Conservation (phyloP, 345 rosid species). For the Stellera chamaejasme region DNA sequence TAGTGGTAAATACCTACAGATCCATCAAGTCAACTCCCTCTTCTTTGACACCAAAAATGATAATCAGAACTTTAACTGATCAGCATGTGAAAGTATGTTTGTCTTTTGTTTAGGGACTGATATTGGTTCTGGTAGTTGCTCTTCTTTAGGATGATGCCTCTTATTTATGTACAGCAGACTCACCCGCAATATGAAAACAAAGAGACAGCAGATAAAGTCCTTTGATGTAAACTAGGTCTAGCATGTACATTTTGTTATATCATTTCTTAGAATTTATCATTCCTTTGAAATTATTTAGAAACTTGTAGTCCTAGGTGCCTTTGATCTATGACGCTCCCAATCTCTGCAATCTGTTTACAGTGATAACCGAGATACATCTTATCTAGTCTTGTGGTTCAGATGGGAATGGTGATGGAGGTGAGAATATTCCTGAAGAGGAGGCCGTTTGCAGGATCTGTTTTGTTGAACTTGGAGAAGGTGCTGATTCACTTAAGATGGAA, state of each 20-base stretch:
- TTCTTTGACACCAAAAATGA: not conserved
- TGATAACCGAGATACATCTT: conserved; percentile 50
- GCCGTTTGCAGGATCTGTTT: conserved; percentile 95
- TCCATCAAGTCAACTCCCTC: not conserved
- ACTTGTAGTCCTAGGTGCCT: conserved; percentile 1
- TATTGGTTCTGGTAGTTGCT: too few species aligned
- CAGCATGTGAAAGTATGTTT: too few species aligned
- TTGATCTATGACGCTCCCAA: not conserved
- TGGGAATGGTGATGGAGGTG: conserved; percentile 46
- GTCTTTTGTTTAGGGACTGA: too few species aligned
- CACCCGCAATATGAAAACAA: too few species aligned
- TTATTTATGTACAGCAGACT: too few species aligned
- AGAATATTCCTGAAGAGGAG: conserved; percentile 84
- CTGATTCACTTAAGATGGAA: conserved; percentile 88
- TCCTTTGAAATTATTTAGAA: not conserved
- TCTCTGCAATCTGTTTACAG: conserved; percentile 8
- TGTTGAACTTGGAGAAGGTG: conserved; percentile 76
- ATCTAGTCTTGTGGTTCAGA: conserved; percentile 74
- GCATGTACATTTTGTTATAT: too few species aligned
- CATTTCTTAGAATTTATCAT: too few species aligned
- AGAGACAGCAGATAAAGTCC: too few species aligned
- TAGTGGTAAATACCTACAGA: conserved; percentile 32
- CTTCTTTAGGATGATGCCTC: too few species aligned
- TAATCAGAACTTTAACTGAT: not conserved
- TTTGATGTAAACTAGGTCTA: too few species aligned